Evolutionary conservation across 1,284 basidiomycete genomes (phyloP).

Genomic region (Xerocomus amazonicus): DNA sequence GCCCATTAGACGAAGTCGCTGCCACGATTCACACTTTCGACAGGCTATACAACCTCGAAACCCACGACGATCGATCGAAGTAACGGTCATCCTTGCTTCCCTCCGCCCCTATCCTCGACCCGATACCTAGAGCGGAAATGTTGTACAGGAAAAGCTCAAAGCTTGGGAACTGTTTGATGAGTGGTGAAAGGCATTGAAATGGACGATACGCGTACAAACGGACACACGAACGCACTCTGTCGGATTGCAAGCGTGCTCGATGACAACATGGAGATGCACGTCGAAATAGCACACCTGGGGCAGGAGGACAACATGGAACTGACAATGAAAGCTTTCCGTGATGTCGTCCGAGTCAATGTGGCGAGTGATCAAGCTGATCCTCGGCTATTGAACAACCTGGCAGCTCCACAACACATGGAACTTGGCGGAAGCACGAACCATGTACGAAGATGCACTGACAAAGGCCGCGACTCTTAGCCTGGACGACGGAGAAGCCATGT

Average conservation of each 20-base stretch:
- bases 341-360: slow-evolving; percentile 64
- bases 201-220: slow-evolving; percentile 45
- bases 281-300: slow-evolving; percentile 86
- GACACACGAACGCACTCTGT: slow-evolving; percentile 28
- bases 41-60: slow-evolving; percentile 67
- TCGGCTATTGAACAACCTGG: slow-evolving; percentile 81
- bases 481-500: slow-evolving; percentile 61
- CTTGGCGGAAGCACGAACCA: slow-evolving; percentile 48
- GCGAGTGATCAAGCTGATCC: slow-evolving; percentile 51
- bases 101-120: slow-evolving; percentile 77
- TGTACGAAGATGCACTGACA: slow-evolving; percentile 70
- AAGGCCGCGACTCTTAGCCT: slow-evolving; percentile 47
- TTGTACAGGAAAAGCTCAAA: slow-evolving; percentile 64
- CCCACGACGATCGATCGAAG: slow-evolving; percentile 69
- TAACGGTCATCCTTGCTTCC: slow-evolving; percentile 84
- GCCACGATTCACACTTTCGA: slow-evolving; percentile 87
- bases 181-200: slow-evolving; percentile 64
- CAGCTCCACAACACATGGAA: slow-evolving; percentile 71
- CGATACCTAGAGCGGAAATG: slow-evolving; percentile 72
- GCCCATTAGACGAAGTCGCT: slow-evolving; percentile 60
- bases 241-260: slow-evolving; percentile 26
- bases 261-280: slow-evolving; percentile 79
- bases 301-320: slow-evolving; percentile 76
- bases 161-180: slow-evolving; percentile 81
- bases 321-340: slow-evolving; percentile 67